phyloP scores from a whole-genome alignment of 1,284 basidiomycete species.

The Sparassis latifolia region DNA sequence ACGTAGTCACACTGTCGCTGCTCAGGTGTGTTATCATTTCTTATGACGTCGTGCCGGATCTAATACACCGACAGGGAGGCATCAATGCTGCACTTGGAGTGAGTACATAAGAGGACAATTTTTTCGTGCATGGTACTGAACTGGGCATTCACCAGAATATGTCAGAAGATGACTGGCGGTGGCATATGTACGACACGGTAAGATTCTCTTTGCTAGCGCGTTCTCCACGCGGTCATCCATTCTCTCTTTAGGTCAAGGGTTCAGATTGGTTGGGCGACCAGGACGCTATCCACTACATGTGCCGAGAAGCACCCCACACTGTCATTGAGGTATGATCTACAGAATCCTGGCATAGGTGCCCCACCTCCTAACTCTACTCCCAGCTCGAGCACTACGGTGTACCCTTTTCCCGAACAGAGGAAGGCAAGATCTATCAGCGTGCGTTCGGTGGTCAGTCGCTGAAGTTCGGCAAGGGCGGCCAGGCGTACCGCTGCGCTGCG shows the following conservation, averaged over 20 bases:
- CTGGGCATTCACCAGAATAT: slow-evolving; percentile 64
- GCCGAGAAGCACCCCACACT: slow-evolving; percentile 88
- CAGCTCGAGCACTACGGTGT: slow-evolving; percentile 99
- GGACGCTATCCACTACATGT: slow-evolving; percentile 99
- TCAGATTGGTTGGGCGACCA: slow-evolving; percentile 99
- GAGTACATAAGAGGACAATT: slow-evolving; percentile 25
- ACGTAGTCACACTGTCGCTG: slow-evolving; percentile 97
- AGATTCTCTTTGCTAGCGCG: slow-evolving; percentile 17
- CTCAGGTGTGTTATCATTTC: slow-evolving; percentile 61
- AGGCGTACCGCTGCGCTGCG: slow-evolving; percentile 98
- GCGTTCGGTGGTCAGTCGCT: slow-evolving; percentile 99
- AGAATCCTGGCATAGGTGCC: slow-evolving; percentile 2
- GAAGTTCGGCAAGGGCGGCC: slow-evolving; percentile 96
- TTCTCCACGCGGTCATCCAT: slow-evolving; percentile 8
- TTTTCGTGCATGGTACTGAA: neutral
- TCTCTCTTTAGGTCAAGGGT: slow-evolving; percentile 78
- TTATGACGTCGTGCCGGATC: neutral
- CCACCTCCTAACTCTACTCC: neutral
- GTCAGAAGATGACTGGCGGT: slow-evolving; percentile 99
- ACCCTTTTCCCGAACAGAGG: slow-evolving; percentile 97
- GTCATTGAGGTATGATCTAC: slow-evolving; percentile 76
- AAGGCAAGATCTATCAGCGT: slow-evolving; percentile 99
- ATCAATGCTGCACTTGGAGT: slow-evolving; percentile 98
- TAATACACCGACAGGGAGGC: slow-evolving; percentile 65
- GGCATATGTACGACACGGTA: slow-evolving; percentile 99